Evolutionary conservation across 345 rosid genomes (phyloP), one percentile per base, ranked within the genome.

Genomic region (Linum trigynum): DNA sequence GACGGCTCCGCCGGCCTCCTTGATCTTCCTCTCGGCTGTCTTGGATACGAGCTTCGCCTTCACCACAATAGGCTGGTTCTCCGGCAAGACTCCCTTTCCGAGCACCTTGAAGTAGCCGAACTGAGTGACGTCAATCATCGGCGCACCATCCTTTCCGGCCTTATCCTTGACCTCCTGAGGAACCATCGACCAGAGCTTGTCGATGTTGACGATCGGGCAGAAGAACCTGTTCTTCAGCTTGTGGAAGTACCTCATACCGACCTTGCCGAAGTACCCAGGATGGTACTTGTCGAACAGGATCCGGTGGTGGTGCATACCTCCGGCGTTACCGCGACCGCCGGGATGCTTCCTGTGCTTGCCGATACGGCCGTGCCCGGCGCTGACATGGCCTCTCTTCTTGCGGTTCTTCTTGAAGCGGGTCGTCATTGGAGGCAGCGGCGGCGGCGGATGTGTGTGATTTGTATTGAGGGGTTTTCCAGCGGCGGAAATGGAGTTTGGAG

Each of bases 191-290:
- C 53, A 48, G 3, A 48, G 53, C 53, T 48, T 48, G 53, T 48
- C 53, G 53, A 48, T 48, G 53, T 48, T 48, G 53, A 48, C 53
- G 53, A 48, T 48, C 53, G 53, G 53, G 53, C 53, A 48, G 53
- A 48, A 48, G 53, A 48, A 48, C 53, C 53, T 48, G 53, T 48
- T 48, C 12, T 48, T 48, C 53, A 48, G 53, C 53, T 48, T 48
- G 53, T 48, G 53, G 53, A 48, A 48, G 53, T 48, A 48, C 53
- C 53, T 48, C 53, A 48, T 48, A 48, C 53, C 53, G 53, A 48
- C 53, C 14, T 48, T 48, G 2, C 53, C 53, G 53, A 48, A 48
- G 53, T 48, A 48, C 7, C 53, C 53, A 0, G 53, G 53, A 48
- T 48, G 53, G 53, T 48, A 48, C 53, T 48, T 48, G 53, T 48